Evolutionary conservation across 1,139 yeast genomes (phyloP).

Genomic region (Hansenula sp.): DNA sequence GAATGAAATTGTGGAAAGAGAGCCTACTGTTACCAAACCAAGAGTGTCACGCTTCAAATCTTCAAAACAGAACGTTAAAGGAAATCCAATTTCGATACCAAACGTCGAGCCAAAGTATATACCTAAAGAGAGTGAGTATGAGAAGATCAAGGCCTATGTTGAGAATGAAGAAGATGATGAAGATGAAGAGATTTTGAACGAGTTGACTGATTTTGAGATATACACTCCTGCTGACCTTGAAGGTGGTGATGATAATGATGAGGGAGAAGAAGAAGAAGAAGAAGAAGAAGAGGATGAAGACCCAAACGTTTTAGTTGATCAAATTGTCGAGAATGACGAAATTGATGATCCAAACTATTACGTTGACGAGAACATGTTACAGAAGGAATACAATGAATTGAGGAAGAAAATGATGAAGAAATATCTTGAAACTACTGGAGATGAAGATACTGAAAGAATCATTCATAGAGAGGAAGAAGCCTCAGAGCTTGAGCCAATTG

Average conservation of each 20-base stretch:
- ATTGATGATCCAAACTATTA: slow-evolving; percentile 36
- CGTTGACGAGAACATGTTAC: slow-evolving; percentile 25
- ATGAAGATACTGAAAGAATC: slow-evolving; percentile 17
- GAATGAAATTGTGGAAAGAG: not conserved
- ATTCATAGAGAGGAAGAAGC: slow-evolving; percentile 39
- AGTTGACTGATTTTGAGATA: slow-evolving; percentile 9
- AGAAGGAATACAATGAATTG: slow-evolving; percentile 32
- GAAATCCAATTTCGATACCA: not conserved
- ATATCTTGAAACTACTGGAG: slow-evolving; percentile 10
- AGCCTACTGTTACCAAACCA: slow-evolving; percentile 3
- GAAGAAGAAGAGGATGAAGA: slow-evolving; percentile 22
- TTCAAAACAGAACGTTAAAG: not conserved
- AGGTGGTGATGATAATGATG: slow-evolving; percentile 20
- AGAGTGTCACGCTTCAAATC: slow-evolving; percentile 14
- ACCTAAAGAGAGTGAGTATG: slow-evolving; percentile 8
- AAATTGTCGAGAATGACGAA: slow-evolving; percentile 34
- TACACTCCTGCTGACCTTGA: slow-evolving; percentile 18
- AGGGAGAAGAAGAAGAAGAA: slow-evolving; percentile 16
- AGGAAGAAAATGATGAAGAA: slow-evolving; percentile 21
- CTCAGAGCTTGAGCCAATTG: slow-evolving; percentile 65
- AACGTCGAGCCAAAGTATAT: not conserved
- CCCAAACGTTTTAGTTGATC: slow-evolving; percentile 28
- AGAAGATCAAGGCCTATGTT: slow-evolving; percentile 13
- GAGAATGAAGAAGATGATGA: slow-evolving; percentile 15
- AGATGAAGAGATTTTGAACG: slow-evolving; percentile 12